Evolutionary conservation across 2,329 filamentous ascomycete genomes (phyloP).

Genomic region (Colletotrichum godetiae): DNA sequence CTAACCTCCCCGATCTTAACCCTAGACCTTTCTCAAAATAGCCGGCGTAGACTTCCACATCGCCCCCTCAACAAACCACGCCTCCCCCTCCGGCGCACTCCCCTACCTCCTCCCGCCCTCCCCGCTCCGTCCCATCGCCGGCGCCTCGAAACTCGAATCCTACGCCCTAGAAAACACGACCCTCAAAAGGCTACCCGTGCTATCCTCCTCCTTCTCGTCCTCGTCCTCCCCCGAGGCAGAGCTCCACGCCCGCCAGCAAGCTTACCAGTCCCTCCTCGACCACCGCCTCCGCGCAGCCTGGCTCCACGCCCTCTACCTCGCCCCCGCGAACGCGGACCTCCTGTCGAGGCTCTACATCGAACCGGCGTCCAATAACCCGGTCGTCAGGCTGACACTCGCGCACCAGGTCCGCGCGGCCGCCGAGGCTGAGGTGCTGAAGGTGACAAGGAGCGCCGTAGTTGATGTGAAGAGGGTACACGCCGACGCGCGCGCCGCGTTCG

Average conservation of each 20-base stretch:
- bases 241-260: slow-evolving; percentile 67
- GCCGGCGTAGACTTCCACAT: slow-evolving; percentile 74
- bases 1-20: slow-evolving; percentile 18
- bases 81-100: slow-evolving; percentile 87
- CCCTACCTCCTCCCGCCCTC: slow-evolving; percentile 81
- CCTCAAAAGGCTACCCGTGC: slow-evolving; percentile 28
- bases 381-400: slow-evolving; percentile 73
- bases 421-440: slow-evolving; percentile 77
- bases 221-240: not conserved
- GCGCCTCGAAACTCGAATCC: slow-evolving; percentile 72
- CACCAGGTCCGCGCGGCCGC: slow-evolving; percentile 79
- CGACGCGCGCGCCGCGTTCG: slow-evolving; percentile 58
- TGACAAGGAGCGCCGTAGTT: slow-evolving; percentile 53
- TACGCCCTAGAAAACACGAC: slow-evolving; percentile 69
- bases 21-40: slow-evolving; percentile 85
- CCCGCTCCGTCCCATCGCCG: slow-evolving; percentile 61
- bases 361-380: slow-evolving; percentile 66
- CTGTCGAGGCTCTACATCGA: slow-evolving; percentile 78
- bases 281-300: slow-evolving; percentile 85
- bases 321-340: slow-evolving; percentile 73
- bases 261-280: slow-evolving; percentile 83
- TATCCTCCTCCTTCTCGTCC: slow-evolving; percentile 35
- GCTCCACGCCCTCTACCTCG: slow-evolving; percentile 87
- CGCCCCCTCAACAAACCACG: slow-evolving; percentile 87
- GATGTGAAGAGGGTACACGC: slow-evolving; percentile 52